Conservation (phyloP, 1,139 yeast species). For the Candida sp. region DNA sequence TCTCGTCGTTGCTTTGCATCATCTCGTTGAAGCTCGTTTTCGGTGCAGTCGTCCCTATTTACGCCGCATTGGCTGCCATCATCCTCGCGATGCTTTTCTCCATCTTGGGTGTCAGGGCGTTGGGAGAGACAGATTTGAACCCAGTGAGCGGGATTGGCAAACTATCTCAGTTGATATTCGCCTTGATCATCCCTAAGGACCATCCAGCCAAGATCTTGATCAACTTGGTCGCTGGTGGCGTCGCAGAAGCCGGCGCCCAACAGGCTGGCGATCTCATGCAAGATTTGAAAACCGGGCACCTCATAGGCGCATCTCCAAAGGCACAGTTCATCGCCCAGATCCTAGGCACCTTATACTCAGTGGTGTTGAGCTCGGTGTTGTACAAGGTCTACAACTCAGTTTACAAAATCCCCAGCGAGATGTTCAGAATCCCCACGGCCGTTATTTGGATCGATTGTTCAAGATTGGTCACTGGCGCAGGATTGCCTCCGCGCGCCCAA, state of each 20-base stretch:
- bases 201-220: slow-evolving; percentile 85
- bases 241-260: slow-evolving; percentile 99
- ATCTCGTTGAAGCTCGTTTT: slow-evolving; percentile 68
- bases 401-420: slow-evolving; percentile 81
- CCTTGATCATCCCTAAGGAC: slow-evolving; percentile 72
- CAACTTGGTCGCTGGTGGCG: slow-evolving; percentile 93
- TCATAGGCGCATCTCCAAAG: slow-evolving; percentile 89
- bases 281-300: slow-evolving; percentile 93
- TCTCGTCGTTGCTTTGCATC: slow-evolving; percentile 72
- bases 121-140: slow-evolving; percentile 96
- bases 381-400: slow-evolving; percentile 81
- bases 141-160: slow-evolving; percentile 98
- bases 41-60: slow-evolving; percentile 71
- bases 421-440: slow-evolving; percentile 92
- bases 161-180: slow-evolving; percentile 87
- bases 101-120: slow-evolving; percentile 86
- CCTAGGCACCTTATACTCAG: slow-evolving; percentile 86
- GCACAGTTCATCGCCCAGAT: slow-evolving; percentile 93
- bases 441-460: slow-evolving; percentile 98
- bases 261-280: slow-evolving; percentile 99
- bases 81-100: slow-evolving; percentile 79
- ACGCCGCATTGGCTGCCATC: slow-evolving; percentile 71
- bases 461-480: slow-evolving; percentile 88
- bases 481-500: slow-evolving; percentile 81
- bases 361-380: slow-evolving; percentile 77